phyloP scores from a whole-genome alignment of 2,329 filamentous ascomycete genomes.

The Alternaria sp. region DNA sequence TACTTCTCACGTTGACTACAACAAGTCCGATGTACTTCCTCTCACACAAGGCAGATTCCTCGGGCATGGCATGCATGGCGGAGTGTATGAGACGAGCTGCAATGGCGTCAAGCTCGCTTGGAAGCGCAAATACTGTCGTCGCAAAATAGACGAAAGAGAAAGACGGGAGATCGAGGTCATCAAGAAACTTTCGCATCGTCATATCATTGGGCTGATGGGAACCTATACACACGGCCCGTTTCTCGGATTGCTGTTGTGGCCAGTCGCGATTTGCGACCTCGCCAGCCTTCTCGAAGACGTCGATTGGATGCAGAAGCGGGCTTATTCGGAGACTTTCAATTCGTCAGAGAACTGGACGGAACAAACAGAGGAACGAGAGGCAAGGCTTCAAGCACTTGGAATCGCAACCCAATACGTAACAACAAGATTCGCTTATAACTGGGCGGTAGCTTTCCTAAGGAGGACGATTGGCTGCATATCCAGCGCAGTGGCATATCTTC shows the following conservation, averaged over 20 bases:
- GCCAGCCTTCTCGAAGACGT: not conserved
- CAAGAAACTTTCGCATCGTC: not conserved
- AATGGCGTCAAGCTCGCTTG: too few relatives aligned
- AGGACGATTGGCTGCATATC: not conserved
- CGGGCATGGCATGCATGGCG: not conserved
- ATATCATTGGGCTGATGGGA: fast-evolving
- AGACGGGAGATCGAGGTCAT: not conserved
- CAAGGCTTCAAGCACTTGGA: too few relatives aligned
- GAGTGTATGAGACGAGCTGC: fast-evolving
- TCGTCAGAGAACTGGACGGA: too few relatives aligned
- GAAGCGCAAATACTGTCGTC: too few relatives aligned
- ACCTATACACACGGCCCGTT: fast-evolving
- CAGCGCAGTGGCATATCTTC: not conserved
- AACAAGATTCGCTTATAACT: too few relatives aligned
- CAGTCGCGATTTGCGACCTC: not conserved
- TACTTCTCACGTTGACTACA: not conserved
- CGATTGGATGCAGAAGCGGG: not conserved
- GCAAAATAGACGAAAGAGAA: not conserved
- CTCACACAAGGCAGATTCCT: not conserved
- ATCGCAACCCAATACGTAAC: too few relatives aligned
- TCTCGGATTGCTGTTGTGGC: not conserved
- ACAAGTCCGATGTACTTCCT: not conserved
- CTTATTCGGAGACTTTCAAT: not conserved
- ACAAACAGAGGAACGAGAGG: not conserved
- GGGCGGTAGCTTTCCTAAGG: fast-evolving